Evolutionary conservation across 2,329 filamentous ascomycete species (phyloP).

Genomic region (Colletotrichum cereale): DNA sequence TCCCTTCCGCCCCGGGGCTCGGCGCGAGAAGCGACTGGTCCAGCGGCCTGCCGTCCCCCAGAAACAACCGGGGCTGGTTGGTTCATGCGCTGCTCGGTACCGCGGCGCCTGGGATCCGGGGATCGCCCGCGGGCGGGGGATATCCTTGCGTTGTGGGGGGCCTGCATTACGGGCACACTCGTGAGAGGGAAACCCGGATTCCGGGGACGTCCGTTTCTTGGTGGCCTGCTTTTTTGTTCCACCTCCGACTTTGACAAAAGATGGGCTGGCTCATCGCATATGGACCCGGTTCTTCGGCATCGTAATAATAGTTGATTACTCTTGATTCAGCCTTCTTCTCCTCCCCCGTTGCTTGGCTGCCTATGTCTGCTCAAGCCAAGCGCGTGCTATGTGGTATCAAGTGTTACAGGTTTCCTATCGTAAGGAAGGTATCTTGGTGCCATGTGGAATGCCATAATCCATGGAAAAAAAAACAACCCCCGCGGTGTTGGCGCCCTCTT

Average conservation of each 20-base stretch:
- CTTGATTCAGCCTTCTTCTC: background rate
- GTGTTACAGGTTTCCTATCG: slow-evolving; percentile 18
- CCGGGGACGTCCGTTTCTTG: background rate
- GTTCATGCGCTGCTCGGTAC: background rate
- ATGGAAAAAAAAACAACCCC: background rate
- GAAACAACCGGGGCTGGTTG: background rate
- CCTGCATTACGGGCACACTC: background rate
- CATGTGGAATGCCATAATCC: slow-evolving; percentile 27
- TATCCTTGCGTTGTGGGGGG: background rate
- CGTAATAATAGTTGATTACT: background rate
- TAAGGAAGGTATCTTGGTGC: slow-evolving; percentile 31
- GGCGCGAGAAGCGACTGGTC: slow-evolving; percentile 11
- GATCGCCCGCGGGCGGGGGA: background rate
- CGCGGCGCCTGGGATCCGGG: slow-evolving; percentile 1
- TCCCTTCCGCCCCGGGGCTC: background rate
- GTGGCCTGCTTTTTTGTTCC: background rate
- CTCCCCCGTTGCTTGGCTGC: background rate
- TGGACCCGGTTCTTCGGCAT: background rate
- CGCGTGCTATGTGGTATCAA: slow-evolving; percentile 31
- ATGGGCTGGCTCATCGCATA: background rate
- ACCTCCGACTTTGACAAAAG: background rate
- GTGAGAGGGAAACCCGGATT: background rate
- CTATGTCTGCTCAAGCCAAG: slow-evolving; percentile 21
- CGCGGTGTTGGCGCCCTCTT: background rate
- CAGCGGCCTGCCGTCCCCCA: background rate